phyloP scores from a whole-genome alignment of 192 early-diverging fungal genomes.

The Linderina pennispora region DNA sequence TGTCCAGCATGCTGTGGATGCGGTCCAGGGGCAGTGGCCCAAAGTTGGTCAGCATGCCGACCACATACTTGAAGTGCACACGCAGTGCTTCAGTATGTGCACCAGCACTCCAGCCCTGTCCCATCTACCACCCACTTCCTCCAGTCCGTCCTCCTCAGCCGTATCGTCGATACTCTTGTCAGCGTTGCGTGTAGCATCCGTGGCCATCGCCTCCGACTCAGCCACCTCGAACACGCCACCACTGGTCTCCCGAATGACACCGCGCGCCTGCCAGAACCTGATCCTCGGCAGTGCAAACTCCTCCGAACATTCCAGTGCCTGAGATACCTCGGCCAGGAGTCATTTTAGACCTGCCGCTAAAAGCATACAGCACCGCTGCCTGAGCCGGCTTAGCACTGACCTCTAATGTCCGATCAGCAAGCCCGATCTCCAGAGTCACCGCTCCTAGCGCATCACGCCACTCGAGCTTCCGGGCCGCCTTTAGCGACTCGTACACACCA shows the following conservation, averaged over 20 bases:
- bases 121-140: background rate
- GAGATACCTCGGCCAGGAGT: slow-evolving; percentile 8
- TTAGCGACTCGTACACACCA: slow-evolving; percentile 41
- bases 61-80: slow-evolving; percentile 48
- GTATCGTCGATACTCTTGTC: background rate
- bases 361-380: slow-evolving; percentile 48
- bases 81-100: slow-evolving; percentile 36
- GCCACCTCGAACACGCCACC: slow-evolving; percentile 9
- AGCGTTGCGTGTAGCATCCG: background rate
- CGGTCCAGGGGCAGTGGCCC: slow-evolving; percentile 50
- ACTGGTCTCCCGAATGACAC: slow-evolving; percentile 26
- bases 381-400: slow-evolving; percentile 49
- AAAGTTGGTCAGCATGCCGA: slow-evolving; percentile 53
- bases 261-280: slow-evolving; percentile 34
- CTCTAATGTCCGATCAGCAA: slow-evolving; percentile 45
- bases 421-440: slow-evolving; percentile 52
- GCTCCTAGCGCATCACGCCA: slow-evolving; percentile 49
- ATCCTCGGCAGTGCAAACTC: slow-evolving; percentile 13
- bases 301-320: slow-evolving; percentile 13
- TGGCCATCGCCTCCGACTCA: slow-evolving; percentile 3
- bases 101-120: slow-evolving; percentile 1
- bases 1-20: slow-evolving; percentile 47
- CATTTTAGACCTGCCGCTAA: slow-evolving; percentile 4
- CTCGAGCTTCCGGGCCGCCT: slow-evolving; percentile 55
- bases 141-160: background rate